phyloP scores from a whole-genome alignment of 1,284 basidiomycete species.

The Phlebopus sp. region DNA sequence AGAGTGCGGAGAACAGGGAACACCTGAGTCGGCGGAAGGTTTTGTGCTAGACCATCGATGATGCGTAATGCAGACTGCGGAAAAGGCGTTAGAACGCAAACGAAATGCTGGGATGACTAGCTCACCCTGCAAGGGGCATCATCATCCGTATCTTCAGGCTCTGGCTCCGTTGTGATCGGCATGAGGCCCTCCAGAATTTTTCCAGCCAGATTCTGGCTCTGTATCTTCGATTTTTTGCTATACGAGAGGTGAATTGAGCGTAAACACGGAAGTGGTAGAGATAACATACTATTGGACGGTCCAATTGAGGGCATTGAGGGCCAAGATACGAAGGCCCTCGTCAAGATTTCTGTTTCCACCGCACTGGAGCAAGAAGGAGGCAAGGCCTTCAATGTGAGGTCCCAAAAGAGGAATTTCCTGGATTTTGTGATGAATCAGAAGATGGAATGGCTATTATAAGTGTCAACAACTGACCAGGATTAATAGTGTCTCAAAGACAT shows the following conservation, averaged over 20 bases:
- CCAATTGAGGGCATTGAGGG: conserved; percentile 95
- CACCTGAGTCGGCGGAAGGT: conserved; percentile 92
- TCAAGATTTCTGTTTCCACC: conserved; percentile 83
- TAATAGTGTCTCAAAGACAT: conserved; percentile 93
- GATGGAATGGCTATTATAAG: neutral
- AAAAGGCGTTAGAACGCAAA: conserved; percentile 12
- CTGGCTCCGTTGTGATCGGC: conserved; percentile 90
- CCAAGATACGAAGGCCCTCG: conserved; percentile 83
- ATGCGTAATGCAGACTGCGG: conserved; percentile 86
- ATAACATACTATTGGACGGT: conserved; percentile 79
- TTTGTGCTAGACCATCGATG: conserved; percentile 92
- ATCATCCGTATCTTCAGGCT: conserved; percentile 85
- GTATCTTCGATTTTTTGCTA: conserved; percentile 96
- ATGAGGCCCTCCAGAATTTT: conserved; percentile 90
- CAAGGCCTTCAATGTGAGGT: conserved; percentile 85
- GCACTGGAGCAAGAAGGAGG: conserved; percentile 85
- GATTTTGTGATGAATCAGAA: conserved; percentile 8
- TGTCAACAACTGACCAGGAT: conserved; percentile 63
- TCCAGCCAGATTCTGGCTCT: conserved; percentile 81
- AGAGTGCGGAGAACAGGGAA: conserved; percentile 89
- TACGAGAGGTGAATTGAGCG: conserved; percentile 1
- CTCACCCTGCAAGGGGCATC: conserved; percentile 87
- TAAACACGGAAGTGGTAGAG: neutral
- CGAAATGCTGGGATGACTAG: conserved; percentile 10
- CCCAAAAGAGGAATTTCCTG: conserved; percentile 92